phyloP scores from a whole-genome alignment of 495 filamentous ascomycete species.

The Penicillium argentinense region DNA sequence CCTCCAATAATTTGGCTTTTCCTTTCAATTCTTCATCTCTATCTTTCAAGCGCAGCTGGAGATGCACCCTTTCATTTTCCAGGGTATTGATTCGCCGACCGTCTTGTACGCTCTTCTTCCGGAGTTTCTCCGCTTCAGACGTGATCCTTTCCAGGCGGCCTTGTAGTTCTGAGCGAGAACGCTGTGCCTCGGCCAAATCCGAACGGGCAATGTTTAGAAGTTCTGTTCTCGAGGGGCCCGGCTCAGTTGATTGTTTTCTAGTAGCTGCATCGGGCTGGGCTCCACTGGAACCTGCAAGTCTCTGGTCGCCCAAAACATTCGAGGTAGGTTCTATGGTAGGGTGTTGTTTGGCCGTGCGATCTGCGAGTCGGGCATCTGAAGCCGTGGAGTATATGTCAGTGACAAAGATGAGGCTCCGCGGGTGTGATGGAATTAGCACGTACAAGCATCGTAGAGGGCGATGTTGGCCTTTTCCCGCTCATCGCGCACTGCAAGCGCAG shows the following conservation, averaged over 20 bases:
- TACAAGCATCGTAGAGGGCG: constrained; percentile 59
- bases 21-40: constrained; percentile 80
- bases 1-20: constrained; percentile 79
- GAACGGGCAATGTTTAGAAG: constrained; percentile 51
- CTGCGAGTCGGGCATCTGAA: constrained; percentile 67
- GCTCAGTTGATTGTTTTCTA: constrained; percentile 26
- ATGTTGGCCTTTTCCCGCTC: constrained; percentile 56
- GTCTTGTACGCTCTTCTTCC: constrained; percentile 54
- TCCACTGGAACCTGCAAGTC: constrained; percentile 8
- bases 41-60: constrained; percentile 68
- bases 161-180: constrained; percentile 66
- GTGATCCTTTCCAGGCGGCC: constrained; percentile 57
- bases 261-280: constrained; percentile 19
- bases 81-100: constrained; percentile 58
- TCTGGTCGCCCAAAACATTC: constrained; percentile 6
- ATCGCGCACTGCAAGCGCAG: constrained; percentile 56
- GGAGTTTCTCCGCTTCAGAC: constrained; percentile 60
- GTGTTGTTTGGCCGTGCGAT: constrained; percentile 62
- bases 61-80: constrained; percentile 57
- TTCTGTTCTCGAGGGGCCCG: constrained; percentile 29
- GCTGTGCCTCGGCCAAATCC: constrained; percentile 73
- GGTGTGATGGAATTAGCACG: constrained; percentile 8
- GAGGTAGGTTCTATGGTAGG: constrained; percentile 4
- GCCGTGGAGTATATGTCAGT: constrained; percentile 23
- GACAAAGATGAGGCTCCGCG: constrained; percentile 1